Percentiles rank a stretch among this genome's conserved stretches.
Evolutionary conservation across 371 early-diverging fungal species (phyloP).

Genomic region (Fennellomyces sp.): DNA sequence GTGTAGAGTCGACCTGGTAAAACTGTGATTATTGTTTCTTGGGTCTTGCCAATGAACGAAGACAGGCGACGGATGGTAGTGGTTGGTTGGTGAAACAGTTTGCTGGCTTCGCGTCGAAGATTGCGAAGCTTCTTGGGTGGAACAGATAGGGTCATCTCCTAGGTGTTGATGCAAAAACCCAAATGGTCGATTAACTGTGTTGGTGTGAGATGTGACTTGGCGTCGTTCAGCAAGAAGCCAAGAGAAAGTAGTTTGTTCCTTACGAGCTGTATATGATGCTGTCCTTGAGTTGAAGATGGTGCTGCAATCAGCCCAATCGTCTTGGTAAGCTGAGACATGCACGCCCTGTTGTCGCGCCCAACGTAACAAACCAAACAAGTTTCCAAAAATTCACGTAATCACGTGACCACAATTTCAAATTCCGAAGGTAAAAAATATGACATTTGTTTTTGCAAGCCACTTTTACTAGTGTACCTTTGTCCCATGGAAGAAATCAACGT

Average conservation of each 20-base stretch:
- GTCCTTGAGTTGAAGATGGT: neutral
- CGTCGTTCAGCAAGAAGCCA: slow-evolving; percentile 22
- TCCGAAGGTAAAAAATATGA: too few relatives aligned
- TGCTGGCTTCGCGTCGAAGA: slow-evolving; percentile 9
- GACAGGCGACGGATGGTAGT: slow-evolving; percentile 14
- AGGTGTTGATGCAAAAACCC: slow-evolving; percentile 19
- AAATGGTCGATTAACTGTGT: slow-evolving; percentile 22
- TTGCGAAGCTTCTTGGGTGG: slow-evolving; percentile 16
- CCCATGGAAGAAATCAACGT: too few relatives aligned
- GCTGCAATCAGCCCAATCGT: slow-evolving; percentile 29
- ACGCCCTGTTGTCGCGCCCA: slow-evolving; percentile 29
- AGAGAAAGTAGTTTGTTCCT: slow-evolving; percentile 14
- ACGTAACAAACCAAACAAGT: too few relatives aligned
- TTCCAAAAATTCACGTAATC: too few relatives aligned
- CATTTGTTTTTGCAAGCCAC: too few relatives aligned
- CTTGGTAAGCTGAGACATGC: slow-evolving; percentile 24
- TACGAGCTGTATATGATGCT: slow-evolving; percentile 7
- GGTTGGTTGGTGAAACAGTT: neutral
- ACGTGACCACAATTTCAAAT: too few relatives aligned
- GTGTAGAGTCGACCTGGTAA: slow-evolving; percentile 27
- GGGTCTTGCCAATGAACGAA: slow-evolving; percentile 25
- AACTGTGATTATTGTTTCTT: slow-evolving; percentile 22
- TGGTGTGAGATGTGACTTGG: slow-evolving; percentile 23
- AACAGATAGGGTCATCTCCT: slow-evolving; percentile 8
- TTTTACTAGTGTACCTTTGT: too few relatives aligned